Conservation (phyloP, 805 yeast species). For the Kodamaea kaohsiungensis region DNA sequence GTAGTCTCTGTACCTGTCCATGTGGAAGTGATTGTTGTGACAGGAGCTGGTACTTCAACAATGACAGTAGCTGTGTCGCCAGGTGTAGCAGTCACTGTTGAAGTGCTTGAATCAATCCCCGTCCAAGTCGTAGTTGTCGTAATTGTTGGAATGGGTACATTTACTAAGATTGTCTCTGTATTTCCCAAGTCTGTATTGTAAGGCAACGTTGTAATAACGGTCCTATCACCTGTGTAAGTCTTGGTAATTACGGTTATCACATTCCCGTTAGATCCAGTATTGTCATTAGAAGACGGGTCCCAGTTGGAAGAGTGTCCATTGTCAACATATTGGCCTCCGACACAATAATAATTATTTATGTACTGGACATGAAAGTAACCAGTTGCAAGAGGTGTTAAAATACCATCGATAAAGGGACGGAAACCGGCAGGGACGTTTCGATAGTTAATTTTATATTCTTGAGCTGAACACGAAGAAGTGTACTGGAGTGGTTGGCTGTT, state of each 20-base stretch:
- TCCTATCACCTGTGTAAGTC: conserved; percentile 10
- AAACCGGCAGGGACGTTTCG: conserved; percentile 28
- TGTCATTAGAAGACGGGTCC: not conserved
- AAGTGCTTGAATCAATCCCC: conserved; percentile 10
- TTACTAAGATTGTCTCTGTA: conserved; percentile 14
- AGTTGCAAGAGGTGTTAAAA: not conserved
- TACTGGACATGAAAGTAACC: not conserved
- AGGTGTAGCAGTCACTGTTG: conserved; percentile 14
- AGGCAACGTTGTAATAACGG: conserved; percentile 9
- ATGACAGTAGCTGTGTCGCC: conserved; percentile 24
- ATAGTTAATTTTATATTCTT: conserved; percentile 10
- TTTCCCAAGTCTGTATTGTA: conserved; percentile 12
- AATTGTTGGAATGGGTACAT: conserved; percentile 8
- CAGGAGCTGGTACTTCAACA: conserved; percentile 20
- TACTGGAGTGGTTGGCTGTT: not conserved
- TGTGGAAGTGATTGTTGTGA: conserved; percentile 11
- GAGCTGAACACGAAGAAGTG: conserved; percentile 3
- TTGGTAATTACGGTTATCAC: conserved; percentile 4
- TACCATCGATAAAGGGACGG: conserved; percentile 16
- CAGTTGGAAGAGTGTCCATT: not conserved
- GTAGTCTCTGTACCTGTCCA: conserved; percentile 13
- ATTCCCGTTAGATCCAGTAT: conserved; percentile 3
- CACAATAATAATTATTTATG: conserved; percentile 16
- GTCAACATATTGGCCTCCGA: not conserved
- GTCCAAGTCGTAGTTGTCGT: conserved; percentile 12